Percentiles rank a stretch among this genome's conserved stretches.
Conservation (phyloP, 306 rosid species). For the Vigna nakashimae region DNA sequence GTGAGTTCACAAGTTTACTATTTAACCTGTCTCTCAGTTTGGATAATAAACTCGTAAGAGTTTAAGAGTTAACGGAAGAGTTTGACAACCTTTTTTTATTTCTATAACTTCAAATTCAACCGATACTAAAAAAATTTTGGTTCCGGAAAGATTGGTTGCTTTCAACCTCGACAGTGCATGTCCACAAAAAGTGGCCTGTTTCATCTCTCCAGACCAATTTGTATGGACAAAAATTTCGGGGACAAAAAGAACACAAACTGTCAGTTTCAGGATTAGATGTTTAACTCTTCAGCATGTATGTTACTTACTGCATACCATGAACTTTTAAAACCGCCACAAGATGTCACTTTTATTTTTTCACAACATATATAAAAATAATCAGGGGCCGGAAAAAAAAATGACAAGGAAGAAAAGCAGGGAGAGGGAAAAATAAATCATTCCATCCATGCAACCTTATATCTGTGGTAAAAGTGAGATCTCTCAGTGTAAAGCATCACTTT, state of each 20-base stretch:
- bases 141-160: background rate
- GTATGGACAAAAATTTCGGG: background rate
- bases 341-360: background rate
- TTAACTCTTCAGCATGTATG: slow-evolving; percentile 3
- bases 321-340: background rate
- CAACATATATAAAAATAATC: slow-evolving; percentile 3
- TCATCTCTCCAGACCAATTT: background rate
- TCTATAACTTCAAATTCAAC: background rate
- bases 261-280: background rate
- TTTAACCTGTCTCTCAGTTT: too few relatives aligned
- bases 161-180: background rate
- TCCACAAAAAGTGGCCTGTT: background rate
- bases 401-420: background rate
- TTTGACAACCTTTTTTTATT: too few relatives aligned
- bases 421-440: background rate
- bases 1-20: too few relatives aligned
- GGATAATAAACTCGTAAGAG: too few relatives aligned
- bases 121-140: background rate
- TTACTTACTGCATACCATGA: slow-evolving; percentile 14
- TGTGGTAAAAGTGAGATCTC: slow-evolving; percentile 89
- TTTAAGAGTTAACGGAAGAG: too few relatives aligned
- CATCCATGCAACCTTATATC: slow-evolving; percentile 74
- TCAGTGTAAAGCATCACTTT: slow-evolving; percentile 92
- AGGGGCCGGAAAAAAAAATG: background rate
- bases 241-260: slow-evolving; percentile 6